Percentiles rank a stretch among this genome's conserved stretches.
Evolutionary conservation across 441 rosid genomes (phyloP).

Genomic region (Gossypium schwendimanii): DNA sequence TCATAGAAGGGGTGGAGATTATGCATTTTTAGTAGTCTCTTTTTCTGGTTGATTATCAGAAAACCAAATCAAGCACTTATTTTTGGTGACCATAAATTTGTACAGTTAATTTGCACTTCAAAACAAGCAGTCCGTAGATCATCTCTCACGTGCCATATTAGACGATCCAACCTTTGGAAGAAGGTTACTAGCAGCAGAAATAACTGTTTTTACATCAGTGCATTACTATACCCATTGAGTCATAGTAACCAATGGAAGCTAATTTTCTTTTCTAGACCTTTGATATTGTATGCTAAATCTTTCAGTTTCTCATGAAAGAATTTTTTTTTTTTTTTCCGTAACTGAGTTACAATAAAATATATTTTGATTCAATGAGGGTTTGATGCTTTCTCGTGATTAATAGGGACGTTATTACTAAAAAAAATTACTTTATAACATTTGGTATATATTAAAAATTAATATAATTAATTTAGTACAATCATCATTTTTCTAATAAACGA

Average conservation of each 20-base stretch:
- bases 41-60: constrained; percentile 21
- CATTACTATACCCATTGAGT: not conserved
- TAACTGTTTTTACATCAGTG: constrained; percentile 17
- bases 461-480: too few relatives aligned
- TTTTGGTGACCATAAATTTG: constrained; percentile 15
- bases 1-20: constrained; percentile 13
- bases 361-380: too few relatives aligned
- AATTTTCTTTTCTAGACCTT: constrained; percentile 5
- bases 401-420: too few relatives aligned
- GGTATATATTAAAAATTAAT: too few relatives aligned
- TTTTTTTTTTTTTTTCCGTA: constrained; percentile 5
- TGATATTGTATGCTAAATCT: constrained; percentile 14
- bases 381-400: too few relatives aligned
- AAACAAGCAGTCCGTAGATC: not conserved
- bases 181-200: constrained; percentile 8
- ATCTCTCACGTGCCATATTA: constrained; percentile 1
- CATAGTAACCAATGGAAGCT: constrained; percentile 12
- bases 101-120: constrained; percentile 16
- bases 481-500: too few relatives aligned
- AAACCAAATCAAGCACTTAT: constrained; percentile 18
- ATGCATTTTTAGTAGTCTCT: not conserved
- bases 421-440: too few relatives aligned
- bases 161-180: constrained; percentile 25
- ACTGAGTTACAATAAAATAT: not conserved
- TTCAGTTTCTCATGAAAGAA: constrained; percentile 9